Conservation (phyloP, 208 protist species). For the Balamuthia mandrillaris region DNA sequence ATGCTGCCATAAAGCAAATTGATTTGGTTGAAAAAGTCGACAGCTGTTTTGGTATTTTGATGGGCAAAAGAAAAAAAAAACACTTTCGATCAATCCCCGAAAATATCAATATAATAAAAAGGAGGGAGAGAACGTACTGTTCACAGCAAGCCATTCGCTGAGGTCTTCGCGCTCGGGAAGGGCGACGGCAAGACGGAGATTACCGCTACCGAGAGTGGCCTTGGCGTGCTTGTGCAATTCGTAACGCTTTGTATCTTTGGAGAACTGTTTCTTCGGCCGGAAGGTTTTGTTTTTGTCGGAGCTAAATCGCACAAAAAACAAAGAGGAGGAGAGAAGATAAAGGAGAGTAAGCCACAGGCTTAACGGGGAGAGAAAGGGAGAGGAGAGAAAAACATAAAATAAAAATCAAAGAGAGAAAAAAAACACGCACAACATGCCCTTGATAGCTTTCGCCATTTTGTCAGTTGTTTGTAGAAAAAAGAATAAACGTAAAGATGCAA, state of each 20-base stretch:
- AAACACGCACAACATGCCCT: too few species aligned
- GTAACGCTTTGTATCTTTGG: conserved; percentile 89
- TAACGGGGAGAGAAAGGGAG: too few species aligned
- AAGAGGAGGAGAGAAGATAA: not conserved
- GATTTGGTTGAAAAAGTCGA: conserved; percentile 99
- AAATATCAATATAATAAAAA: not conserved
- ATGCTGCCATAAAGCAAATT: conserved; percentile 96
- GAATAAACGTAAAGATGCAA: too few species aligned
- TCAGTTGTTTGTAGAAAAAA: too few species aligned
- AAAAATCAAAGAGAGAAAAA: too few species aligned
- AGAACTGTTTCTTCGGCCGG: conserved; percentile 88
- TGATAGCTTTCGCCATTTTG: too few species aligned
- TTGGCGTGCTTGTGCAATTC: conserved; percentile 84
- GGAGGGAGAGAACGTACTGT: conserved; percentile 65
- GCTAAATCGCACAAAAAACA: not conserved
- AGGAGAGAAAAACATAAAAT: not conserved
- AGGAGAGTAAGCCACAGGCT: too few species aligned
- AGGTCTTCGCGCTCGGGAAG: conserved; percentile 90
- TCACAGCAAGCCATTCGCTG: conserved; percentile 95
- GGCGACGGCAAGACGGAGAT: conserved; percentile 87
- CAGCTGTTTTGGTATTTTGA: conserved; percentile 57
- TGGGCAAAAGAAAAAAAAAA: not conserved
- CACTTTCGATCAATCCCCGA: not conserved
- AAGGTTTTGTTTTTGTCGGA: conserved; percentile 88
- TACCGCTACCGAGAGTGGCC: conserved; percentile 79